Conservation (phyloP, 768 basidiomycete genomes). For the Glaciozyma martinii region DNA sequence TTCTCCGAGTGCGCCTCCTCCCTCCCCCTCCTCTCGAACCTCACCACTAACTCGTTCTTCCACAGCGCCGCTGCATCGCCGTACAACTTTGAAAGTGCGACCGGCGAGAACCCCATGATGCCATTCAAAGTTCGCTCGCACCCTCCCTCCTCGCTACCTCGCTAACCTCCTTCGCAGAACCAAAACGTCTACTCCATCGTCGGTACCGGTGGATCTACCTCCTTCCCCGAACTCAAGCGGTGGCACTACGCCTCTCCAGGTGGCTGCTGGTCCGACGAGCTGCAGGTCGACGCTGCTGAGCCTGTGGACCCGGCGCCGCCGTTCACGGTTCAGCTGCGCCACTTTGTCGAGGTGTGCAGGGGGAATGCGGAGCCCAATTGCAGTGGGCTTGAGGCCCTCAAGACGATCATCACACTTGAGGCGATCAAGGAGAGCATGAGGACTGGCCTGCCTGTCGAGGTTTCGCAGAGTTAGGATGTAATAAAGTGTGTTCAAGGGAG, state of each 20-base stretch:
- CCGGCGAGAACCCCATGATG: slow-evolving; percentile 33
- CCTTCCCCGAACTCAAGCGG: slow-evolving; percentile 19
- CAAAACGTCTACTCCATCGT: slow-evolving; percentile 27
- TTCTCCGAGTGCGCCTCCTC: slow-evolving; percentile 29
- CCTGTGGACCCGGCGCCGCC: slow-evolving; percentile 21
- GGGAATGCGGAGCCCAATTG: slow-evolving; percentile 28
- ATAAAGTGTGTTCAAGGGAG: too few species aligned
- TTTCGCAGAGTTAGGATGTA: too few species aligned
- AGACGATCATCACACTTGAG: slow-evolving; percentile 19
- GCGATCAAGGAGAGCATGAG: too few species aligned
- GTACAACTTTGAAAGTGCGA: slow-evolving; percentile 24
- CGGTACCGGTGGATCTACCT: slow-evolving; percentile 21
- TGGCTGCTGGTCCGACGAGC: slow-evolving; percentile 12
- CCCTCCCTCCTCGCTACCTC: too few species aligned
- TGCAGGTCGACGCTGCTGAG: neutral
- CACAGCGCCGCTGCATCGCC: slow-evolving; percentile 30
- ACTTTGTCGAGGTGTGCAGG: slow-evolving; percentile 23
- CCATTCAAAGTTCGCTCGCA: slow-evolving; percentile 2
- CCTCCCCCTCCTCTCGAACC: too few species aligned
- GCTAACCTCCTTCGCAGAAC: too few species aligned
- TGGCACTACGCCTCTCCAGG: slow-evolving; percentile 12
- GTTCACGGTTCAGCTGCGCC: slow-evolving; percentile 29
- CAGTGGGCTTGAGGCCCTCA: slow-evolving; percentile 17
- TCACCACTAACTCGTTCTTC: too few species aligned
- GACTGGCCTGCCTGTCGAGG: too few species aligned